Conservation (phyloP, 495 filamentous ascomycete species). For the Aspergillus bertholletiae region DNA sequence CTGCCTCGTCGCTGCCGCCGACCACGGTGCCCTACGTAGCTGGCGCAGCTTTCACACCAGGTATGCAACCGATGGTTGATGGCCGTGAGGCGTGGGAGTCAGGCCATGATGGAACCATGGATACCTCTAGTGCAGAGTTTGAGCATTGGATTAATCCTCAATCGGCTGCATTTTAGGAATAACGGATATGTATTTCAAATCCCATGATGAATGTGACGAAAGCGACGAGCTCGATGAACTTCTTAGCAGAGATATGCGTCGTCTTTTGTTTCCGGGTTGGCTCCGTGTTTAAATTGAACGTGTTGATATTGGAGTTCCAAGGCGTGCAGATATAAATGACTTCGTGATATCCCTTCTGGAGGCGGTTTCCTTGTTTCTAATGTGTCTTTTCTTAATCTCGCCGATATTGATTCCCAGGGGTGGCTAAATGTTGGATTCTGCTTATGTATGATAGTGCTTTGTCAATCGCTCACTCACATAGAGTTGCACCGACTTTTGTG, state of each 20-base stretch:
- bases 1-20: slow-evolving; percentile 9
- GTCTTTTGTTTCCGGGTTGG: slow-evolving; percentile 7
- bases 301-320: slow-evolving; percentile 2
- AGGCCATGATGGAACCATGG: slow-evolving; percentile 10
- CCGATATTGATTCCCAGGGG: not conserved
- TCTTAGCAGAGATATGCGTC: not conserved
- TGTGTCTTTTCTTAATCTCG: not conserved
- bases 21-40: slow-evolving; percentile 5
- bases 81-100: slow-evolving; percentile 17
- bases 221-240: slow-evolving; percentile 9
- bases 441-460: not conserved
- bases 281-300: not conserved
- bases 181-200: not conserved
- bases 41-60: slow-evolving; percentile 6
- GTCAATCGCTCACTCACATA: not conserved
- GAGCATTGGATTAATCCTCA: slow-evolving; percentile 20
- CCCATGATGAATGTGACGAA: slow-evolving; percentile 12
- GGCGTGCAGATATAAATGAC: not conserved
- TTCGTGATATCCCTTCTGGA: not conserved
- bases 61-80: slow-evolving; percentile 7
- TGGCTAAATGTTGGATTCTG: not conserved
- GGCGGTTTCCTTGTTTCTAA: not conserved
- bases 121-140: slow-evolving; percentile 15
- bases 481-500: not conserved
- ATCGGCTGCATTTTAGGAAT: slow-evolving; percentile 4